Evolutionary conservation across 129 eudicot genomes (phyloP).

Genomic region (Lactuca saligna): DNA sequence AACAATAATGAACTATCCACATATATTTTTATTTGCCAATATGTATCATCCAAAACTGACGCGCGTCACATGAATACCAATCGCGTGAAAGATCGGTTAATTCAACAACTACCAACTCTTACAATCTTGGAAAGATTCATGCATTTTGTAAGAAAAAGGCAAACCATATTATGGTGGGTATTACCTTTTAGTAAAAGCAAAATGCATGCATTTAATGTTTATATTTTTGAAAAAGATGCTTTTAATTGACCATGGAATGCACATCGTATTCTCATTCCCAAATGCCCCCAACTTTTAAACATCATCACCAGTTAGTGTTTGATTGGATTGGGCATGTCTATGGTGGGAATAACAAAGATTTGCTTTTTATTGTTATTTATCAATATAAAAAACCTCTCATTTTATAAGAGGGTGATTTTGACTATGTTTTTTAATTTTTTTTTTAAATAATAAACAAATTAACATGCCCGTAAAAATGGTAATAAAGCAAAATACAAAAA

Average conservation of each 20-base stretch:
- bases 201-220: slow-evolving; percentile 26
- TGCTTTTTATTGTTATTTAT: neutral
- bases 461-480: neutral
- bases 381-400: too few relatives aligned
- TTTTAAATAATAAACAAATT: neutral
- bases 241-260: slow-evolving; percentile 10
- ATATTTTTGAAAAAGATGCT: slow-evolving; percentile 4
- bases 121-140: slow-evolving; percentile 22
- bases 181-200: neutral
- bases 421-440: too few relatives aligned
- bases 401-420: neutral
- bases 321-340: neutral
- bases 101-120: slow-evolving; percentile 9
- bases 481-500: too few relatives aligned
- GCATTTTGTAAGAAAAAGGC: slow-evolving; percentile 8
- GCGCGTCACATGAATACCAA: neutral
- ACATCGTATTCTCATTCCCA: slow-evolving; percentile 15
- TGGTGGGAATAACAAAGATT: neutral
- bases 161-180: slow-evolving; percentile 5
- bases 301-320: slow-evolving; percentile 14
- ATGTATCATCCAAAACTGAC: slow-evolving; percentile 14
- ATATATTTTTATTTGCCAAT: neutral
- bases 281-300: slow-evolving; percentile 21
- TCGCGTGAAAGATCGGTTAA: neutral
- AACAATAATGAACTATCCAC: neutral